Base-by-base conservation (phyloP, 2,329 filamentous ascomycete genomes). In the Paraphaeosphaeria minitans region DNA sequence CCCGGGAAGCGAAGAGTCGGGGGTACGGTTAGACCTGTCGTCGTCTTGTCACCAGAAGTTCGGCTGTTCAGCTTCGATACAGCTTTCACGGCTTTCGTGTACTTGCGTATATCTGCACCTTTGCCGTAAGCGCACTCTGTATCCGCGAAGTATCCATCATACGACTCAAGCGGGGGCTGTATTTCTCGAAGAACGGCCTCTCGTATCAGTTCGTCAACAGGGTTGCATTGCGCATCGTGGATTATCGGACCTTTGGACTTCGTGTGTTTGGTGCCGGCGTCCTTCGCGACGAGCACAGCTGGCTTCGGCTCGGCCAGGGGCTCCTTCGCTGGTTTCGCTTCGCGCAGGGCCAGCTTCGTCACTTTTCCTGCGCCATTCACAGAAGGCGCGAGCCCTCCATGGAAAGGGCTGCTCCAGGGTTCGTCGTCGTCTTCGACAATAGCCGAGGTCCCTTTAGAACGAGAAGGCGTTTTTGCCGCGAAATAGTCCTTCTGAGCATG, bases 191-290 rank as follows among this genome's bases (percentile, higher is more conserved):
- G 79, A 48, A 99, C 96, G 58, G 87, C 86, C 16, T 87, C 81
- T 8, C 92, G 88, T 37, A 97, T 82, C 1, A 79, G 78, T n/a
- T 89, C 87, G 66, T 96, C 92, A 41, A 95, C 89, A 0, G 95
- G 95, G 70, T 98, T 98, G 78, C 93, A 97, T 73, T 93, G 91
- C 0, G 78, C 66, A 45, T 98, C 94, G 60, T 88, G 87, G 73
- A 98, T 90, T 47, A 96, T 89, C 0, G 90, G 89, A 0, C 88
- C 89, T 68, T 87, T 89, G 2, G 78, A 79, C 14, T 79, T 78
- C 14, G 56, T 21, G 8, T 66, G 61, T 50, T 69, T 69, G 41
- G 80, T 73, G 39, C 81, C 76, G 53, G 80, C 82, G 22, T 65
- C 60, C 43, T 70, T 74, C n/a, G 64, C 68, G n/a, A 56, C 59